Conservation (phyloP, 495 filamentous ascomycete genomes). For the Penicillium verhagenii region DNA sequence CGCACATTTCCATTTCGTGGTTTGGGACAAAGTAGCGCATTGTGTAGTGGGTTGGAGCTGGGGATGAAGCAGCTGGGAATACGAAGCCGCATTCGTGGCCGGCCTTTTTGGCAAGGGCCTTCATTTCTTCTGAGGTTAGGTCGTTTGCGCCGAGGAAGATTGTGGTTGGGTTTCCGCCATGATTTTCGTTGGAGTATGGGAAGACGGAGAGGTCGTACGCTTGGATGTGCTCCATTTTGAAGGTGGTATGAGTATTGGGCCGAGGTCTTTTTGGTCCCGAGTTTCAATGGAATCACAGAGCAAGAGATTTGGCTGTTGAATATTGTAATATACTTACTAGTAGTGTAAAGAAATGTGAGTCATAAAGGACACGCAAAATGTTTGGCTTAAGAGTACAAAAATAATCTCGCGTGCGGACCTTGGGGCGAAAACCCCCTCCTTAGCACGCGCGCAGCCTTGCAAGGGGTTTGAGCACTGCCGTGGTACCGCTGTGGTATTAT, state of each 20-base stretch:
- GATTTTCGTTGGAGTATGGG: neutral
- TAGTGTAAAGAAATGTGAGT: too few relatives aligned
- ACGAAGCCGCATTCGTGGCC: slow-evolving; percentile 14
- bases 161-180: slow-evolving; percentile 8
- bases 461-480: too few relatives aligned
- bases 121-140: slow-evolving; percentile 6
- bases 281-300: too few relatives aligned
- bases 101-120: neutral
- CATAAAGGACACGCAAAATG: too few relatives aligned
- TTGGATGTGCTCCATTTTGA: neutral
- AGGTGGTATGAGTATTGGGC: neutral
- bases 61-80: neutral
- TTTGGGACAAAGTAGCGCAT: slow-evolving; percentile 11
- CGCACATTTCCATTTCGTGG: slow-evolving; percentile 19
- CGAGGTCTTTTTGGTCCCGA: too few relatives aligned
- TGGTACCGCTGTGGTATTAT: too few relatives aligned
- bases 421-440: too few relatives aligned
- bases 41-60: slow-evolving; percentile 1
- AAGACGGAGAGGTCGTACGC: slow-evolving; percentile 7
- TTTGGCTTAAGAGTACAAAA: too few relatives aligned
- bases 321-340: too few relatives aligned
- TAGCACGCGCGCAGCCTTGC: too few relatives aligned
- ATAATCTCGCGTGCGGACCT: too few relatives aligned
- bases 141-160: slow-evolving; percentile 6
- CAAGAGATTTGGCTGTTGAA: neutral